phyloP scores from a whole-genome alignment of 495 filamentous ascomycete species.

The Cercophora sp. region DNA sequence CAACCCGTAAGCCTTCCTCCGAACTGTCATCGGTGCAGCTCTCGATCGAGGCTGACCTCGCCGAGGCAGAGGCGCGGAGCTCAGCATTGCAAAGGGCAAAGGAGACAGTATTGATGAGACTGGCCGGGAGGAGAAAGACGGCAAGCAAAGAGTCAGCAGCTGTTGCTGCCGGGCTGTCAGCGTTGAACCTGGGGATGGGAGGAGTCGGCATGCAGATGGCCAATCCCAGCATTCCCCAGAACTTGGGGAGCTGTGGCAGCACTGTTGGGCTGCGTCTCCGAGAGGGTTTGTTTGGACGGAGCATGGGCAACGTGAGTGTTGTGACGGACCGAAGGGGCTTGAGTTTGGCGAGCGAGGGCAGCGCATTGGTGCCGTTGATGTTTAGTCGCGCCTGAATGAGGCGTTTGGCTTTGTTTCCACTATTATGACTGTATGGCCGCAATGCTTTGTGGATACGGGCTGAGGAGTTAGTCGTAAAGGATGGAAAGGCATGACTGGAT shows the following conservation, averaged over 20 bases:
- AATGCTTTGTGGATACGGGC: not conserved
- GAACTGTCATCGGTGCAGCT: constrained; percentile 40
- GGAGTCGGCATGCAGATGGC: too few species aligned
- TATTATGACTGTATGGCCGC: not conserved
- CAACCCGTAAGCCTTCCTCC: constrained; percentile 16
- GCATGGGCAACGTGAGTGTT: constrained; percentile 21
- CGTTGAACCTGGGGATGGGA: constrained; percentile 15
- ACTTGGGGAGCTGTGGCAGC: too few species aligned
- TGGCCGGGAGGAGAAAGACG: constrained; percentile 24
- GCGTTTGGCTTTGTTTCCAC: too few species aligned
- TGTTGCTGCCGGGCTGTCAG: constrained; percentile 19
- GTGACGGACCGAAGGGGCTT: constrained; percentile 33
- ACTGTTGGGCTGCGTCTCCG: constrained; percentile 30
- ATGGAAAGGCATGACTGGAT: not conserved
- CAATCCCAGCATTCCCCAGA: too few species aligned
- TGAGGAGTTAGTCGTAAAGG: not conserved
- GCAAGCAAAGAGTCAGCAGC: constrained; percentile 27
- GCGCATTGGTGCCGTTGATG: constrained; percentile 46
- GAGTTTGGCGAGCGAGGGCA: constrained; percentile 38
- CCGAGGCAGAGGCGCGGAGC: constrained; percentile 37
- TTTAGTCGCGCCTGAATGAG: constrained; percentile 47
- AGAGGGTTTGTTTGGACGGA: constrained; percentile 42
- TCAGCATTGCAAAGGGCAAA: constrained; percentile 42
- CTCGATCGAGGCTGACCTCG: constrained; percentile 35
- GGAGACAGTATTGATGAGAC: constrained; percentile 42